Base-by-base conservation (phyloP, 2,329 filamentous ascomycete species). In the Hypocreales sp. region DNA sequence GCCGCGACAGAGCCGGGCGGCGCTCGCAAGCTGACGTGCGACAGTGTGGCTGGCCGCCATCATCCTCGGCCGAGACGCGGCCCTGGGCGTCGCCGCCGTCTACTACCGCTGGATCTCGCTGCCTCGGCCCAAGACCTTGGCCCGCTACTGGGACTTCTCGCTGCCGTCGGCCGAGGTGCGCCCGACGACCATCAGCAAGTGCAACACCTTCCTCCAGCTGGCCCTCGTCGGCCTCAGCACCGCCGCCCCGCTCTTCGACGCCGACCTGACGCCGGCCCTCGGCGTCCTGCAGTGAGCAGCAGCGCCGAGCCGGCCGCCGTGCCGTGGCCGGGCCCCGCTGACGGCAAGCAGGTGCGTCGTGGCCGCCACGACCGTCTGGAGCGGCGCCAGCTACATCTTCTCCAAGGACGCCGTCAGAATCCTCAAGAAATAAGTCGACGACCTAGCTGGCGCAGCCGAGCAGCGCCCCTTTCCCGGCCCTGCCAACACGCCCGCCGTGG, bases 91-190 rank as follows among this genome's bases (percentile, higher is more conserved):
- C 14, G 73, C 84, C 2, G 90, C 90, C 15, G 75, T 98, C 40
- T 95, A 94, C 59, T 95, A 90, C 53, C 78, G 90, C 36, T 95
- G 83, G 70, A 92, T 94, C 38, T 92, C 82, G 3, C 66, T 98
- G 5, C 90, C 90, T 1, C 76, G 81, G 0, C 90, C 90, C 2
- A 95, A 95, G 56, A 95, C 90, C 0, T 81, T 94, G 53, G 57
- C 68, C 12, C 65, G 90, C 12, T 98, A 95, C 55, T 98, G 90
- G 90, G 90, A 98, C 54, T 95, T 98, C 47, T 87, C 80, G 4
- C 66, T 98, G 10, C 90, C 82, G 3, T 81, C 75, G 21, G 82
- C 82, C 3, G 81, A 90, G 53, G 82, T 92, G 5, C 77, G 72
- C 33, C 82, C 82, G 1, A 90, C 82, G 0, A 77, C 67, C 2